A percentile compares a stretch with the other conserved stretches of the same genome.
phyloP scores from a whole-genome alignment of 1,284 basidiomycete species.

The Malassezia brasiliensis region DNA sequence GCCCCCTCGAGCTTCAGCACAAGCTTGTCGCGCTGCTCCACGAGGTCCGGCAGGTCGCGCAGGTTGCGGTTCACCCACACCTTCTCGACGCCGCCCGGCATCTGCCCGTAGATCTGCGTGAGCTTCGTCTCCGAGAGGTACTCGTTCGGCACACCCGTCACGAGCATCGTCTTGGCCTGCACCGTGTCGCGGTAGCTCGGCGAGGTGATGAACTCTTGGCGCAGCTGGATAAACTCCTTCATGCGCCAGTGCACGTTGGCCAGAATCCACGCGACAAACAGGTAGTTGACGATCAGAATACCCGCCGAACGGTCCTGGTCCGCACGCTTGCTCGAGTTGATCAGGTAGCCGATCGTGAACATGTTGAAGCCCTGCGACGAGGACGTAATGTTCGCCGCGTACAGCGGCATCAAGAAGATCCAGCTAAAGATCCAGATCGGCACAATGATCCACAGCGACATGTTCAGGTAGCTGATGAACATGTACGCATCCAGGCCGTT shows the following conservation, averaged over 20 bases:
- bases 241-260: conserved; percentile 73
- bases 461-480: conserved; percentile 75
- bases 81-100: conserved; percentile 73
- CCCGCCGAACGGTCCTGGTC: conserved; percentile 38
- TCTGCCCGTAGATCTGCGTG: conserved; percentile 58
- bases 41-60: conserved; percentile 71
- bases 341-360: conserved; percentile 68
- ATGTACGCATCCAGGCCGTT: conserved; percentile 92
- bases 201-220: conserved; percentile 74
- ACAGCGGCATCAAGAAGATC: conserved; percentile 58
- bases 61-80: conserved; percentile 82
- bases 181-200: conserved; percentile 62
- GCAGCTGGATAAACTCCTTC: conserved; percentile 65
- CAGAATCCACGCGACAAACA: conserved; percentile 59
- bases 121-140: conserved; percentile 62
- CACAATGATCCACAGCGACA: conserved; percentile 65
- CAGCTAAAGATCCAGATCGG: conserved; percentile 56
- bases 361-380: conserved; percentile 56
- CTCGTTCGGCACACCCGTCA: conserved; percentile 76
- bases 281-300: conserved; percentile 35
- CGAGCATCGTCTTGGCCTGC: conserved; percentile 75
- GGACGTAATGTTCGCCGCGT: conserved; percentile 31
- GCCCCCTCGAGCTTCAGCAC: conserved; percentile 73
- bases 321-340: conserved; percentile 13
- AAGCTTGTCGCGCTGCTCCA: conserved; percentile 66